A percentile compares a stretch with the other conserved stretches of the same genome.
Conservation (phyloP, 495 filamentous ascomycete genomes). For the Podospora bellae-mahoneyi region DNA sequence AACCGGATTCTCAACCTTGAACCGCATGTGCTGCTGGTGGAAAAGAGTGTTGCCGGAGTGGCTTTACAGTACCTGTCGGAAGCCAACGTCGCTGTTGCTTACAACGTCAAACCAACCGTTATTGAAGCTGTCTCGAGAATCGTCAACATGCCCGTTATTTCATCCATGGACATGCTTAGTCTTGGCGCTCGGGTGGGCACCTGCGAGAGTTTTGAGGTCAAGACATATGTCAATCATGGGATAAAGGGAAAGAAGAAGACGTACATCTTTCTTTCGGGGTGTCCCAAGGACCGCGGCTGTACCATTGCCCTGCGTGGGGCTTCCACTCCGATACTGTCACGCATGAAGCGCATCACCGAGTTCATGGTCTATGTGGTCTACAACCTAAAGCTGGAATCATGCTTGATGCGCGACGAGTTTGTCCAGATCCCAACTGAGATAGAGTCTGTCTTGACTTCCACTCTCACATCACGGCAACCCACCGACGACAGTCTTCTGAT, state of each 20-base stretch:
- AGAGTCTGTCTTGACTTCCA: constrained; percentile 20
- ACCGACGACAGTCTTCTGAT: constrained; percentile 24
- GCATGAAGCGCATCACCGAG: constrained; percentile 91
- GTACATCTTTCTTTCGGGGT: constrained; percentile 92
- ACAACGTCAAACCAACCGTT: constrained; percentile 94
- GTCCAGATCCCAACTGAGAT: constrained; percentile 74
- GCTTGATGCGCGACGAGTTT: constrained; percentile 92
- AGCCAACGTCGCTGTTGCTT: constrained; percentile 84
- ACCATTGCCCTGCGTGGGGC: constrained; percentile 92
- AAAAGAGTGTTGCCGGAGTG: constrained; percentile 85
- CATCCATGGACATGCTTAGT: constrained; percentile 91
- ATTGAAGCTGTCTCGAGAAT: constrained; percentile 92
- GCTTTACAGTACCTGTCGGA: constrained; percentile 83
- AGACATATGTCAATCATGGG: constrained; percentile 80
- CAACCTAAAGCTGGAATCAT: constrained; percentile 94
- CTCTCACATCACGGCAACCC: constrained; percentile 25
- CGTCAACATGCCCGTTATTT: constrained; percentile 84
- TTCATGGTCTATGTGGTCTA: constrained; percentile 99
- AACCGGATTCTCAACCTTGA: constrained; percentile 83
- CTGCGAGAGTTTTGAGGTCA: constrained; percentile 86
- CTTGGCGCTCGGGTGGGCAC: constrained; percentile 75
- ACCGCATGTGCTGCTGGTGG: constrained; percentile 81
- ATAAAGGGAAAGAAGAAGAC: constrained; percentile 78
- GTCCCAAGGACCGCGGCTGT: constrained; percentile 87
- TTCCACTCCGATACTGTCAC: constrained; percentile 61